Base-by-base conservation (phyloP, 2,329 filamentous ascomycete species). In the Cercospora sesami region DNA sequence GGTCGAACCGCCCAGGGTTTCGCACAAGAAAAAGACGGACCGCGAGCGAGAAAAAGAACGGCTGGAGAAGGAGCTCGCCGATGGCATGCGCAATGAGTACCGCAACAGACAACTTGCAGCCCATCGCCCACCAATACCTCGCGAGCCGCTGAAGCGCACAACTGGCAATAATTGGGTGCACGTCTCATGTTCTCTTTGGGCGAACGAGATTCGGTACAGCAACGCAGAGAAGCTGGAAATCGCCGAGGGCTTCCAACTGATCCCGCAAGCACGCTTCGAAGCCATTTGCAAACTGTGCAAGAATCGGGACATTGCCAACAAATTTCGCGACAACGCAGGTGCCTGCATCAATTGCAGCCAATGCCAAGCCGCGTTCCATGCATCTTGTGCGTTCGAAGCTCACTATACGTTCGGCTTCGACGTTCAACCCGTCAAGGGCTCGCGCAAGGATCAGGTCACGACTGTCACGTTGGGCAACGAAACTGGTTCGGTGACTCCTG, bases 161-260 rank as follows among this genome's bases (percentile, higher is more conserved):
- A 92, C 91, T 4, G 93, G 96, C 78, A 98, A 98, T 81, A 98
- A 98, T 76, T 99, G 95, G 95, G 92, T 97, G 16, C 95, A 99
- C 78, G 93, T 98, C 30, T 90, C 91, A 42, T 99, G 95, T 77
- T 94, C 95, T 1, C 84, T 97, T 18, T 98, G 92, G 89, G 94
- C 91, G 10, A 89, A 93, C 0, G 95, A 99, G 79, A 90, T 97
- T 75, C 95, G 94, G 76, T 99, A 97, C 79, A 94, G 91, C 70
- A 92, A 92, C 74, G 91, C 93, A 18, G 89, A 90, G 75, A 88
- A 91, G 18, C 82, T 99, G 36, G 91, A 93, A 73, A 90, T 93
- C 33, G 93, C 92, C 1, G 95, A 99, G 81, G 94, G 94, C 21
- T 93, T 99, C 71, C 91, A 91, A 4, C 90, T 91, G 6, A 94